These are phyloP conservation scores for Sungouiozyma intestinalis DNA, from an alignment of 805 yeast genomes.

Conservation along the genomic window DNA sequence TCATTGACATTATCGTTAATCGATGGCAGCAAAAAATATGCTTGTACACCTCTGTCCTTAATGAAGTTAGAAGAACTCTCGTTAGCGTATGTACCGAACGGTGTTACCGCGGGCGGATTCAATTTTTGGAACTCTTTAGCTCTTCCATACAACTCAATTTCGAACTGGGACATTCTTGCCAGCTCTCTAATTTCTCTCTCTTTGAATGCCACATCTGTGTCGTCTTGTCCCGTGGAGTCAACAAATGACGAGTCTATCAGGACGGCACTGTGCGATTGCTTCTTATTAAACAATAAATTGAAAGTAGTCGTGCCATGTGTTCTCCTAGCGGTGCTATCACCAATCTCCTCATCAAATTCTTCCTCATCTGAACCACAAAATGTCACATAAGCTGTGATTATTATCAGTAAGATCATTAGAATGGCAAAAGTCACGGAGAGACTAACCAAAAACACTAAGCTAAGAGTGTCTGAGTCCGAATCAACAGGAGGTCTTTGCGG, in stretches of 20 bases:
- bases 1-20: conserved; percentile 27
- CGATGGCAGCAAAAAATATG: conserved; percentile 26
- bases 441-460: conserved; percentile 27
- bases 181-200: conserved; percentile 20
- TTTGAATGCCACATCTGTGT: conserved; percentile 18
- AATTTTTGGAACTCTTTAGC: conserved; percentile 23
- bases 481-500: conserved; percentile 13
- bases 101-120: conserved; percentile 24
- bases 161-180: conserved; percentile 24
- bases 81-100: conserved; percentile 24
- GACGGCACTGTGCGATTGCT: conserved; percentile 13
- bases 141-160: conserved; percentile 24
- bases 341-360: conserved; percentile 26
- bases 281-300: conserved; percentile 19
- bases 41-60: conserved; percentile 29
- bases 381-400: conserved; percentile 26
- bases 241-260: conserved; percentile 23
- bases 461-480: conserved; percentile 23
- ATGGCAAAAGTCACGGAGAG: conserved; percentile 27
- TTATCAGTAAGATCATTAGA: conserved; percentile 22
- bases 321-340: conserved; percentile 4
- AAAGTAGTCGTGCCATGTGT: conserved; percentile 11
- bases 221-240: conserved; percentile 20
- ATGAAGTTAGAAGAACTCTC: conserved; percentile 20
- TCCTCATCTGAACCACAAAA: conserved; percentile 26